Percentiles rank a stretch among this genome's conserved stretches.
Conservation (phyloP, 805 yeast species). For the Barnettozyma californica region DNA sequence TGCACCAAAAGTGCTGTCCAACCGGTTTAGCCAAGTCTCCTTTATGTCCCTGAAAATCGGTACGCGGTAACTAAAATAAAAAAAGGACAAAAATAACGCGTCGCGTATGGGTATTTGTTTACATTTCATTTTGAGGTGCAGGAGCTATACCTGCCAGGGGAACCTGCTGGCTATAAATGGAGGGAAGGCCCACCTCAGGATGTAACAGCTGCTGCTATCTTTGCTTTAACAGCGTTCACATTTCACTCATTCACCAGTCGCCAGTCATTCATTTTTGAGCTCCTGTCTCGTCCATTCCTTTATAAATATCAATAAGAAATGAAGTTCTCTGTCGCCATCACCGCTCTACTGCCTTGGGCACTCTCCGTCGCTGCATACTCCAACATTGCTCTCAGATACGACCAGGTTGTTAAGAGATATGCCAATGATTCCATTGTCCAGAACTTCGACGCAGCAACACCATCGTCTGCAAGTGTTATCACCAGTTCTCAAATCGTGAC, state of each 20-base stretch:
- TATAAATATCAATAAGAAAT: background rate
- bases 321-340: background rate
- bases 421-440: constrained; percentile 8
- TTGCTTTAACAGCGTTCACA: background rate
- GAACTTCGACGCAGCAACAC: background rate
- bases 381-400: constrained; percentile 23
- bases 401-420: constrained; percentile 18
- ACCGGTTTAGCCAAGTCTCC: background rate
- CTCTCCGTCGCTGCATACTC: constrained; percentile 17
- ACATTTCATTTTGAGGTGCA: background rate
- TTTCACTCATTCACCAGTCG: background rate
- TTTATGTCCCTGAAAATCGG: background rate
- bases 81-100: background rate
- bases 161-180: background rate
- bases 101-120: background rate
- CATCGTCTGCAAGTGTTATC: background rate
- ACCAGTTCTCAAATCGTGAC: constrained; percentile 14
- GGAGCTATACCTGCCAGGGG: background rate
- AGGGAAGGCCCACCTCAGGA: background rate
- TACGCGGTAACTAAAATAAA: background rate
- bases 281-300: constrained; percentile 27
- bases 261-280: constrained; percentile 14
- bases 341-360: constrained; percentile 12
- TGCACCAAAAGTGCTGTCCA: too few relatives aligned
- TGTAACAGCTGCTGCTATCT: background rate